These are phyloP conservation scores for Globisporangium alternatum DNA, from an alignment of 352 stramenopile genomes.

Conservation along the genomic window DNA sequence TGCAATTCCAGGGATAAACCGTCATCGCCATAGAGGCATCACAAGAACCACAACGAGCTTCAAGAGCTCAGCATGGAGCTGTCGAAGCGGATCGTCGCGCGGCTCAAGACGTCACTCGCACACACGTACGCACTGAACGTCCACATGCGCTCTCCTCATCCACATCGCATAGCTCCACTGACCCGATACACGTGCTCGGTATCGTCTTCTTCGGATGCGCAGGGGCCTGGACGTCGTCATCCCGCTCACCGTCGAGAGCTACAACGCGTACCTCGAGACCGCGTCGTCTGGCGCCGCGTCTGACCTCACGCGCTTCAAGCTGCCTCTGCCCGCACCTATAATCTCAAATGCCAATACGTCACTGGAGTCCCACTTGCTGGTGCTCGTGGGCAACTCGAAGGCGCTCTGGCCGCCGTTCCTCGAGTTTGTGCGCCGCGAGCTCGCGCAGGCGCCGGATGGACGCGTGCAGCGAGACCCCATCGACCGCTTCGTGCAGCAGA, in stretches of 20 bases:
- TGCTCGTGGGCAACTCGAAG: conserved; percentile 69
- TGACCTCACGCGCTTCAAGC: conserved; percentile 45
- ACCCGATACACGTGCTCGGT: no score
- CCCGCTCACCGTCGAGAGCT: conserved; percentile 56
- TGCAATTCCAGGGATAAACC: no score
- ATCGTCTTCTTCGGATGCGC: not conserved
- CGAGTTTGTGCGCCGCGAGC: conserved; percentile 33
- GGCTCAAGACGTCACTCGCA: conserved; percentile 13
- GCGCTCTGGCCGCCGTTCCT: conserved; percentile 54
- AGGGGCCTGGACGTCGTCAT: conserved; percentile 71
- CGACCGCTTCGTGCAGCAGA: conserved; percentile 55
- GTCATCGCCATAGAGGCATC: no score
- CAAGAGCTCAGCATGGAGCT: conserved; percentile 11
- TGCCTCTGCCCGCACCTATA: conserved; percentile 22
- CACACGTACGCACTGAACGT: conserved; percentile 17
- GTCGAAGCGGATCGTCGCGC: conserved; percentile 15
- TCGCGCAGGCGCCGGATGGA: conserved; percentile 20
- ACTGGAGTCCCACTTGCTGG: conserved; percentile 42
- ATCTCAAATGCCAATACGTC: conserved; percentile 7
- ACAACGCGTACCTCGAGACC: conserved; percentile 57
- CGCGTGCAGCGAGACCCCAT: conserved; percentile 44
- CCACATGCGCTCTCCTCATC: no score
- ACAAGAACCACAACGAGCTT: no score
- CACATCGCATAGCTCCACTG: no score
- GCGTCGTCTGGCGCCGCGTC: no score